Percentiles rank a stretch among this genome's conserved stretches.
Conservation (phyloP, 1,284 basidiomycete species). For the Ceratobasidium sp. region DNA sequence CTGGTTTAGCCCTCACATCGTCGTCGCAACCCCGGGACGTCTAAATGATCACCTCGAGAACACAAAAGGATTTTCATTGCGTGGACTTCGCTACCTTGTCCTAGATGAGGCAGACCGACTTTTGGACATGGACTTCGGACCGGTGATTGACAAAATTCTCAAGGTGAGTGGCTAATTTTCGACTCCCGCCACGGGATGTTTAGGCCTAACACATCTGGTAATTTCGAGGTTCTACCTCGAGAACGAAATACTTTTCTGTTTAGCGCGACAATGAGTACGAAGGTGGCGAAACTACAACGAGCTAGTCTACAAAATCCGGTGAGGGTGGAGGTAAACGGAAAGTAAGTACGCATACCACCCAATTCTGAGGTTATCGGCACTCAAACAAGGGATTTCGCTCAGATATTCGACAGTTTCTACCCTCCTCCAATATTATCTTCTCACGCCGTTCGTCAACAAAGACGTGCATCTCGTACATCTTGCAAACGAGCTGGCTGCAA, state of each 20-base stretch:
- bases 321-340: slow-evolving; percentile 93
- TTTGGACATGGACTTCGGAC: slow-evolving; percentile 90
- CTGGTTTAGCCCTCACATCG: slow-evolving; percentile 87
- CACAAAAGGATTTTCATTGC: slow-evolving; percentile 55
- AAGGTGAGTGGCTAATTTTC: no score
- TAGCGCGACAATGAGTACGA: slow-evolving; percentile 99
- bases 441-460: slow-evolving; percentile 94
- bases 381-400: slow-evolving; percentile 6
- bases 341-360: slow-evolving; percentile 67
- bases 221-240: slow-evolving; percentile 79
- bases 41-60: slow-evolving; percentile 93
- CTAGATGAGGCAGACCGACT: slow-evolving; percentile 96
- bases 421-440: slow-evolving; percentile 94
- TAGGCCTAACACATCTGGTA: no score
- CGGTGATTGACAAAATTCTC: slow-evolving; percentile 88
- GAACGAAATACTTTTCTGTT: slow-evolving; percentile 97
- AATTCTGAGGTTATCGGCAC: neutral
- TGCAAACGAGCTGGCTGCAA: slow-evolving; percentile 89
- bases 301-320: slow-evolving; percentile 96
- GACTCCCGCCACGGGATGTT: no score
- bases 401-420: slow-evolving; percentile 98
- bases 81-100: slow-evolving; percentile 59
- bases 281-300: slow-evolving; percentile 96
- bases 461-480: slow-evolving; percentile 94
- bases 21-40: slow-evolving; percentile 96